Evolutionary conservation across 108 stramenopile species (phyloP).

Genomic region (Nitzschia putrida): DNA sequence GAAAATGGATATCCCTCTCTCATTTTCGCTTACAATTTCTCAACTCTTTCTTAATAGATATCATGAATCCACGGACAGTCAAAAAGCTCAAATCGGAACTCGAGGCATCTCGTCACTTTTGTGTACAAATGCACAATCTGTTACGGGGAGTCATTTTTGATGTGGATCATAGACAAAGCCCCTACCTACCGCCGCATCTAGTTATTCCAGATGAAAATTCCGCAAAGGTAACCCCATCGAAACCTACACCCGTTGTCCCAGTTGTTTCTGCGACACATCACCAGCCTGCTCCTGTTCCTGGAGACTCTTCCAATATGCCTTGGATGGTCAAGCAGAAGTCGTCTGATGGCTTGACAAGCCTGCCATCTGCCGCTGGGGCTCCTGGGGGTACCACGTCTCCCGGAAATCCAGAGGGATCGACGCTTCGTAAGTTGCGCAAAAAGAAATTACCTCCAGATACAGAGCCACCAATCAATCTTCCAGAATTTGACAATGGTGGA

Average conservation of each 20-base stretch:
- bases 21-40: background rate
- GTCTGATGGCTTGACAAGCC: background rate
- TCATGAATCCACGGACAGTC: constrained; percentile 70
- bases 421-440: constrained; percentile 65
- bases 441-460: constrained; percentile 37
- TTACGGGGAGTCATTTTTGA: constrained; percentile 57
- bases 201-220: constrained; percentile 16
- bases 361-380: background rate
- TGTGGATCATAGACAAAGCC: constrained; percentile 45
- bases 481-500: constrained; percentile 49
- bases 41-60: constrained; percentile 41
- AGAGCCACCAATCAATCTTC: constrained; percentile 27
- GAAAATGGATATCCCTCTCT: background rate
- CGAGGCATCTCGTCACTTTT: constrained; percentile 61
- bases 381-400: constrained; percentile 14
- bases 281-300: background rate
- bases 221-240: constrained; percentile 4
- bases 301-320: background rate
- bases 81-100: constrained; percentile 71
- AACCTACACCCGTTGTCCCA: background rate
- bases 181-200: constrained; percentile 23
- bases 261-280: background rate
- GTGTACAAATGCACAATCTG: constrained; percentile 57
- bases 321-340: background rate
- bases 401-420: constrained; percentile 56